Conservation (phyloP, 2,329 filamentous ascomycete species). For the Fusarium sp. region DNA sequence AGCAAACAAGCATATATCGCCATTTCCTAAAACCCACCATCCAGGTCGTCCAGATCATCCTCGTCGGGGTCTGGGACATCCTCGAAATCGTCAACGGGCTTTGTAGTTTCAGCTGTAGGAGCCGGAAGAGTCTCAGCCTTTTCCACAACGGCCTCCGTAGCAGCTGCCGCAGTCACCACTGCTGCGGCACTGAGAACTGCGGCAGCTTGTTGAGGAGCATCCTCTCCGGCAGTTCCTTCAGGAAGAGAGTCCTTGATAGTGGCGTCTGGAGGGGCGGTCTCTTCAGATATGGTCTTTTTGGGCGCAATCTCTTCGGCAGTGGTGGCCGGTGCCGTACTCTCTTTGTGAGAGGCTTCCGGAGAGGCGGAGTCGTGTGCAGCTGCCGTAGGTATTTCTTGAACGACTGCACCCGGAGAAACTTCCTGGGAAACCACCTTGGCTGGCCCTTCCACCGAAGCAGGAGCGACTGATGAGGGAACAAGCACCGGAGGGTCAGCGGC, state of each 20-base stretch:
- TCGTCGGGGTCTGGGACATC: slow-evolving; percentile 90
- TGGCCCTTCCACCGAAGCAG: slow-evolving; percentile 8
- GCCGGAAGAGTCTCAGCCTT: slow-evolving; percentile 7
- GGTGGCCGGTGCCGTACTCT: not conserved
- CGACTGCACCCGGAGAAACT: not conserved
- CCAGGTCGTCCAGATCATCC: slow-evolving; percentile 90
- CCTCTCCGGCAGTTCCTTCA: not conserved
- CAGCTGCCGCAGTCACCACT: slow-evolving; percentile 22
- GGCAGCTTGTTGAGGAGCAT: slow-evolving; percentile 7
- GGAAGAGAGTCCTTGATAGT: not conserved
- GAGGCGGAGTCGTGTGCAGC: not conserved
- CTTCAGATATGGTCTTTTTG: not conserved
- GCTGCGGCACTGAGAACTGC: slow-evolving; percentile 16
- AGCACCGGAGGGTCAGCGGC: slow-evolving; percentile 14
- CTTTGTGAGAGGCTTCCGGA: not conserved
- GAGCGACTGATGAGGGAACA: slow-evolving; percentile 6
- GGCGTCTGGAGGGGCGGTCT: not conserved
- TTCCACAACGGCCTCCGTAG: slow-evolving; percentile 21
- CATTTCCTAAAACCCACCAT: slow-evolving; percentile 65
- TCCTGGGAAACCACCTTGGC: slow-evolving; percentile 5
- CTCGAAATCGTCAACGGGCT: slow-evolving; percentile 49
- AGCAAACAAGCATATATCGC: slow-evolving; percentile 4
- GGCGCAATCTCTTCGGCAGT: not conserved
- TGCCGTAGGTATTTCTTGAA: not conserved
- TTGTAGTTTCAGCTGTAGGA: not conserved